Conservation (phyloP, 805 yeast genomes). For the Brettanomyces naardenensis region DNA sequence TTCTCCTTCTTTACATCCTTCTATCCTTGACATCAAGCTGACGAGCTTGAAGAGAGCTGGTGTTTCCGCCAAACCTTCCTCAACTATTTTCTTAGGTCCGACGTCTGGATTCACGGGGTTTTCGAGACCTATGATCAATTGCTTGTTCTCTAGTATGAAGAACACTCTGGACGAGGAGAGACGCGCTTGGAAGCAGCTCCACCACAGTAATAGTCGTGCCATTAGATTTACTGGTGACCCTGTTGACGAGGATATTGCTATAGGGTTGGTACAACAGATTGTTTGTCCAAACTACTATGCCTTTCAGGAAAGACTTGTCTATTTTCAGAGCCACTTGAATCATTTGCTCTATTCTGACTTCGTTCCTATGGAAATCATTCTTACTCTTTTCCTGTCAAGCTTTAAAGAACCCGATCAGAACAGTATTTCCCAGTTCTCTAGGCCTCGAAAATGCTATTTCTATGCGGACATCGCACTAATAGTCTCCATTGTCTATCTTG, state of each 20-base stretch:
- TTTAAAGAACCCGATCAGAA: constrained; percentile 1
- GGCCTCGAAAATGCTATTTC: constrained; percentile 6
- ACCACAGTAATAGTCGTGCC: background rate
- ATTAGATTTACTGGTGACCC: too few relatives aligned
- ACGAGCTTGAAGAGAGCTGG: background rate
- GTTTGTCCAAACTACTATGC: constrained; percentile 6
- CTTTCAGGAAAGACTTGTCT: constrained; percentile 8
- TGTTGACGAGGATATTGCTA: constrained; percentile 2
- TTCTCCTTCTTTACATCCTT: too few relatives aligned
- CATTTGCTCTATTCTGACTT: constrained; percentile 5
- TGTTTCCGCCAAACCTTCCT: background rate
- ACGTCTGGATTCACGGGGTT: background rate
- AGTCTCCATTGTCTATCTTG: constrained; percentile 7
- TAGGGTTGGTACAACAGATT: constrained; percentile 1
- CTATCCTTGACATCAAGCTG: background rate
- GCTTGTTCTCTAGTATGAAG: background rate
- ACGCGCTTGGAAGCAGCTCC: constrained; percentile 5
- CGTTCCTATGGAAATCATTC: constrained; percentile 9
- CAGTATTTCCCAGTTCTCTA: constrained; percentile 1
- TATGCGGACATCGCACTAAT: constrained; percentile 10
- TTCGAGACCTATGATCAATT: background rate
- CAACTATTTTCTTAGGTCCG: constrained; percentile 1
- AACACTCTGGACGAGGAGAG: constrained; percentile 3
- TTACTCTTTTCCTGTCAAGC: constrained; percentile 4
- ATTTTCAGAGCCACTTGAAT: constrained; percentile 8